These are phyloP conservation scores for Tetrapisispora namnaoensis DNA, from an alignment of 805 yeast species.

Conservation along the genomic window DNA sequence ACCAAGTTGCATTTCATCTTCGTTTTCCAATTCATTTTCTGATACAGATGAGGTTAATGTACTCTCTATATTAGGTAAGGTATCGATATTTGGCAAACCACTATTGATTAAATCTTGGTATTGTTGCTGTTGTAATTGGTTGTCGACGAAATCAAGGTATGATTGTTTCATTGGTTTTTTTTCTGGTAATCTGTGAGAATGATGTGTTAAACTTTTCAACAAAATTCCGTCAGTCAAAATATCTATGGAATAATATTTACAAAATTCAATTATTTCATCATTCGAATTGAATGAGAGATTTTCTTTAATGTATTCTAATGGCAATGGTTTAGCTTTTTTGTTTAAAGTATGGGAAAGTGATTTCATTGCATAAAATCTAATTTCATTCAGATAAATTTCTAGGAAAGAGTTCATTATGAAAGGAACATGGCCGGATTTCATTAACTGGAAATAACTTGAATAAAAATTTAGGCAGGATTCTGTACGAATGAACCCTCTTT, in stretches of 20 bases:
- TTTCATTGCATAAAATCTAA: conserved; percentile 63
- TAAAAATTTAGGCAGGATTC: conserved; percentile 56
- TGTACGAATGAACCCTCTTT: conserved; percentile 41
- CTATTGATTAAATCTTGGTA: conserved; percentile 33
- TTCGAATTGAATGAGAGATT: conserved; percentile 60
- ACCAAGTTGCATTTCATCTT: neutral
- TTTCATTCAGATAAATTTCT: conserved; percentile 72
- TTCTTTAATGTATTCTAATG: conserved; percentile 36
- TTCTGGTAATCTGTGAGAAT: conserved; percentile 29
- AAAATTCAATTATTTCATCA: conserved; percentile 45
- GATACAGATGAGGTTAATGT: neutral
- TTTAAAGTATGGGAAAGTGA: conserved; percentile 60
- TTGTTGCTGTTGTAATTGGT: conserved; percentile 25
- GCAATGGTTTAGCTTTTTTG: conserved; percentile 57
- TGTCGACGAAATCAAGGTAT: conserved; percentile 35
- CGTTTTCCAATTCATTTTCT: neutral
- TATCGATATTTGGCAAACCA: conserved; percentile 25
- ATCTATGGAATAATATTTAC: conserved; percentile 53
- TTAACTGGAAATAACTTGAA: conserved; percentile 51
- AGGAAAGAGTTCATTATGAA: conserved; percentile 61
- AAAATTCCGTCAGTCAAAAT: conserved; percentile 34
- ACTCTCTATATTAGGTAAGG: neutral
- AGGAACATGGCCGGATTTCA: conserved; percentile 45
- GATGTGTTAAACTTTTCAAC: conserved; percentile 33
- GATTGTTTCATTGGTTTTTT: conserved; percentile 39